Evolutionary conservation across 116 monocot genomes (phyloP), one percentile per base, ranked within the genome.

Genomic region (Posidonia oceanica): DNA sequence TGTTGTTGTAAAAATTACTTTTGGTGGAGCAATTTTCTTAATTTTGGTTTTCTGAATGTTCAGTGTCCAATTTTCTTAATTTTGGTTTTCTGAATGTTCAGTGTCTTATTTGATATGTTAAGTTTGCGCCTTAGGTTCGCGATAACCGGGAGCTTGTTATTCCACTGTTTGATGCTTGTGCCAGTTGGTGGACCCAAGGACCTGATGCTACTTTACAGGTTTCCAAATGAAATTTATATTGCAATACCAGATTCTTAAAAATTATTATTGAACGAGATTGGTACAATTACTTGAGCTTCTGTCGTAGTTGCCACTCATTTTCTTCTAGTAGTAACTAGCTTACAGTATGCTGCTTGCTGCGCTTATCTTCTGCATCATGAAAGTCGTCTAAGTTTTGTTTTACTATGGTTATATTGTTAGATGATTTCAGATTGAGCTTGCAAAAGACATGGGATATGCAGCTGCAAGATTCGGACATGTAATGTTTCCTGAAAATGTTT

Each of bases 141-240:
- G 52, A 75, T 59, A 65, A 81, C 36, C 57, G 73, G 65, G 87
- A 92, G 20, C 71, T 82, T 73, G 77, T 97, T 18, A 42, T 79
- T 78, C 83, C 92, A 57, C 97, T 89, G 64, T 97, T 97, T 84
- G 97, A 97, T 85, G 97, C 97, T 6, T 97, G 97, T 77, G 97
- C 89, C 63, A 97, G 97, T 85, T 97, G 97, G 97, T 97, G 97
- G 97, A 97, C 97, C 53, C 97, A 97, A 83, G 97, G 97, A 64
- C 97, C 97, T 75, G 87, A 92, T 82, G 75, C 82, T 73, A 72
- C 83, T 67, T 75, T 97, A 59, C 97, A 97, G 92, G 97, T 92
- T 58, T 68, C 58, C 58, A 18, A 48, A 48, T 48, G 48, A 48
- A 48, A 48, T 7, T 8, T 48, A 7, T 48, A 12, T 48, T 48